A percentile compares a stretch with the other conserved stretches of the same genome.
Evolutionary conservation across 768 basidiomycete genomes (phyloP).

Genomic region (Leccinum olivaceopallidum): DNA sequence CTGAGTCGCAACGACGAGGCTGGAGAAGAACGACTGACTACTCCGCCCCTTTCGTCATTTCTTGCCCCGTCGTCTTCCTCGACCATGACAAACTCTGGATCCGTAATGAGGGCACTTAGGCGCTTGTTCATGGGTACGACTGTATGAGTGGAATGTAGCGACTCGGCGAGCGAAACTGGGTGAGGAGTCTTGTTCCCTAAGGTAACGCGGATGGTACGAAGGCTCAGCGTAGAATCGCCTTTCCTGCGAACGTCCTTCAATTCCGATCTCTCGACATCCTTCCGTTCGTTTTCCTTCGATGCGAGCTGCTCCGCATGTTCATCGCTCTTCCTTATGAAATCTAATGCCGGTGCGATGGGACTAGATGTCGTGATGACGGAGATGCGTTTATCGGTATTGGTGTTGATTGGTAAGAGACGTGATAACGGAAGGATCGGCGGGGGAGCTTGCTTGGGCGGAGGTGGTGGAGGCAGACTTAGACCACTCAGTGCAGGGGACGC

Average conservation of each 20-base stretch:
- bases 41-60: constrained; percentile 18
- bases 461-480: constrained; percentile 34
- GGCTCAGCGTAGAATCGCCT: constrained; percentile 81
- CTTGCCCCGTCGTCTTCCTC: constrained; percentile 53
- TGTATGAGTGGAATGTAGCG: constrained; percentile 71
- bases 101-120: constrained; percentile 65
- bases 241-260: constrained; percentile 76
- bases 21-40: constrained; percentile 38
- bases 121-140: constrained; percentile 67
- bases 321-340: constrained; percentile 47
- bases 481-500: constrained; percentile 34
- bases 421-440: constrained; percentile 22
- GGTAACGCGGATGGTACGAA: constrained; percentile 64
- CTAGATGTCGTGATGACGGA: constrained; percentile 55
- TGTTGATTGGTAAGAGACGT: constrained; percentile 23
- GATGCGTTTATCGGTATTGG: constrained; percentile 38
- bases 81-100: constrained; percentile 64
- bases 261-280: constrained; percentile 37
- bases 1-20: constrained; percentile 45
- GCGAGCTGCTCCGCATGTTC: constrained; percentile 28
- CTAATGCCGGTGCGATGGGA: constrained; percentile 59
- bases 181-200: constrained; percentile 56
- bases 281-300: constrained; percentile 30
- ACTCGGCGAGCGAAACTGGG: constrained; percentile 79
- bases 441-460: constrained; percentile 39